A percentile compares a stretch with the other conserved stretches of the same genome.
Evolutionary conservation across 2,329 filamentous ascomycete species (phyloP).

Genomic region (Pyrenophora tritici-repentis): DNA sequence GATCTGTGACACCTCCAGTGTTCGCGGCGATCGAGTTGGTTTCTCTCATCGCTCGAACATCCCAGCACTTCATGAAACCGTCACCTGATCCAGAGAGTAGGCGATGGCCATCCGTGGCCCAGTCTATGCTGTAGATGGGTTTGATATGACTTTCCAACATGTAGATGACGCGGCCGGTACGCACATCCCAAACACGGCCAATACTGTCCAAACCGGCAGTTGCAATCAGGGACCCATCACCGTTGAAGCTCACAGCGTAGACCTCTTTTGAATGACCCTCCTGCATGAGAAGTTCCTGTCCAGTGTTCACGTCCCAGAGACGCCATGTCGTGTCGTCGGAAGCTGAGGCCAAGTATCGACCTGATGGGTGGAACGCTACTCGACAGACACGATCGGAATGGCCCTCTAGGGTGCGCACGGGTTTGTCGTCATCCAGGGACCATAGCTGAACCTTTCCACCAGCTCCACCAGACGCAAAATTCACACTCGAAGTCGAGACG

Average conservation of each 20-base stretch:
- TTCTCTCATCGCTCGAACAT: constrained; percentile 84
- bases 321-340: constrained; percentile 97
- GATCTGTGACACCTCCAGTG: constrained; percentile 85
- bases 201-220: constrained; percentile 95
- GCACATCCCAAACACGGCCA: constrained; percentile 91
- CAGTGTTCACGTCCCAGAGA: constrained; percentile 89
- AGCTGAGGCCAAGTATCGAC: constrained; percentile 85
- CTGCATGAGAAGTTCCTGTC: constrained; percentile 81
- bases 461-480: constrained; percentile 87
- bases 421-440: constrained; percentile 85
- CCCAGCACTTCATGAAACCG: constrained; percentile 98
- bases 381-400: constrained; percentile 88
- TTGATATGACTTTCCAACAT: constrained; percentile 92
- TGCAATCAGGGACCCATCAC: constrained; percentile 85
- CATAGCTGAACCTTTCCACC: constrained; percentile 88
- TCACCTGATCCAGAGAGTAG: constrained; percentile 91
- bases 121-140: constrained; percentile 91
- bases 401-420: constrained; percentile 78
- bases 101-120: constrained; percentile 89
- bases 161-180: constrained; percentile 93
- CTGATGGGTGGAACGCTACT: constrained; percentile 92
- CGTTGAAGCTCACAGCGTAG: constrained; percentile 86
- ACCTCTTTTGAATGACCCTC: constrained; percentile 95
- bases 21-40: constrained; percentile 89
- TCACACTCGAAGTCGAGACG: constrained; percentile 74